Base-by-base conservation (phyloP, 176 grass and related monocot species). In the Eremochloa ophiuroides region DNA sequence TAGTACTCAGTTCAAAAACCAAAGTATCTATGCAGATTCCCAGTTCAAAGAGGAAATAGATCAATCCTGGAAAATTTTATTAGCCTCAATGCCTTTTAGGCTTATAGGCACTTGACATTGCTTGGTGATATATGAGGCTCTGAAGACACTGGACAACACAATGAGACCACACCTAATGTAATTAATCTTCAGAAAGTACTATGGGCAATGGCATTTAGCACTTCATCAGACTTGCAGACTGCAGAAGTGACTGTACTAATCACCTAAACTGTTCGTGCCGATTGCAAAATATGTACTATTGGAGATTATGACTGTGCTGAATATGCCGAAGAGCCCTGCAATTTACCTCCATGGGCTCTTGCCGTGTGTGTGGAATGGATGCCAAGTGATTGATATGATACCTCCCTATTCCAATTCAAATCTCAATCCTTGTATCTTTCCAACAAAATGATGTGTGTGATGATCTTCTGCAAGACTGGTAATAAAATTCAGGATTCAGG, bases 71-170 rank as follows among this genome's bases (percentile, higher is more conserved):
- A 15, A 44, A 44, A 0, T 44, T 44, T 44, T 44, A 44, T 44
- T 12, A 20, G 47, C 53, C n/a, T 75, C 61, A 82, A 80, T 10
- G 41, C 33, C 50, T 85, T 90, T 83, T 42, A 83, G 53, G 80
- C 80, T 33, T 84, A 88, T 62, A 81, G 37, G 56, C 62, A 91
- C 67, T 40, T 94, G 37, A 87, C 89, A 84, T 85, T 83, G 66
- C 80, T 89, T 77, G 86, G 89, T 10, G n/a, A 50, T 76, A 8
- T 79, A 89, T 48, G 53, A 63, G 37, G 68, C 63, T 44, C 61
- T 51, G 13, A 89, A 85, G 66, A 87, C 80, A 76, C 22, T 95
- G 87, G 66, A 76, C 61, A 73, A 34, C 28, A 42, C 88, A 80
- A 69, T 75, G 79, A 62, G 46, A 34, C 51, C 69, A 28, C 26